These are phyloP conservation scores for Caryopteris hybrid DNA, from an alignment of 305 asterid species.

Conservation along the genomic window DNA sequence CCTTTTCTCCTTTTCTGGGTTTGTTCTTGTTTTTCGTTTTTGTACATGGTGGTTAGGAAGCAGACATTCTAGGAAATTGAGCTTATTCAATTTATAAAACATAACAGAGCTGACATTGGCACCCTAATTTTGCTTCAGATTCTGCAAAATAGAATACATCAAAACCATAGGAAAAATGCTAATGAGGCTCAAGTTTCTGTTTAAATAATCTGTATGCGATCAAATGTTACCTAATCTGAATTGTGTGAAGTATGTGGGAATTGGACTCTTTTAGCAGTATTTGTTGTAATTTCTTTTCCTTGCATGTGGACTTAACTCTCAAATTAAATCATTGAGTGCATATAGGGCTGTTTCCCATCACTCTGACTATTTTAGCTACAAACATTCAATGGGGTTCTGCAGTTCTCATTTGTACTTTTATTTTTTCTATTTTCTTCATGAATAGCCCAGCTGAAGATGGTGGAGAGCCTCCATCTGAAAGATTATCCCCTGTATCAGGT, in stretches of 20 bases:
- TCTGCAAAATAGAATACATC: background rate
- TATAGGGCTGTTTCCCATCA: background rate
- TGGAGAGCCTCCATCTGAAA: slow-evolving; percentile 44
- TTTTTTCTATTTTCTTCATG: slow-evolving; percentile 1
- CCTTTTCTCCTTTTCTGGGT: background rate
- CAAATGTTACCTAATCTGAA: background rate
- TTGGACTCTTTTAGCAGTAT: background rate
- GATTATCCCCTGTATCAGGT: slow-evolving; percentile 61
- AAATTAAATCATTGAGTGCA: background rate
- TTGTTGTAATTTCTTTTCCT: background rate
- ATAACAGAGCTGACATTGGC: background rate
- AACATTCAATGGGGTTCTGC: background rate
- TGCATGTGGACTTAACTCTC: background rate
- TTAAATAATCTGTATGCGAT: background rate
- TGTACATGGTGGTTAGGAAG: background rate
- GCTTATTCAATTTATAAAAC: background rate
- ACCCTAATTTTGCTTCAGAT: background rate
- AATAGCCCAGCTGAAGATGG: slow-evolving; percentile 49
- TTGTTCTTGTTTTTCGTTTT: background rate
- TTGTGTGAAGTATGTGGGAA: background rate
- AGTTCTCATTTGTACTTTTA: background rate
- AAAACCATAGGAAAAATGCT: background rate
- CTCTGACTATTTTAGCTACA: background rate
- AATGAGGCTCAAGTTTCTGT: background rate
- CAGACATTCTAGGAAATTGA: background rate